Base-by-base conservation (phyloP, 805 yeast genomes). In the Suhomyces tanzawaensis region DNA sequence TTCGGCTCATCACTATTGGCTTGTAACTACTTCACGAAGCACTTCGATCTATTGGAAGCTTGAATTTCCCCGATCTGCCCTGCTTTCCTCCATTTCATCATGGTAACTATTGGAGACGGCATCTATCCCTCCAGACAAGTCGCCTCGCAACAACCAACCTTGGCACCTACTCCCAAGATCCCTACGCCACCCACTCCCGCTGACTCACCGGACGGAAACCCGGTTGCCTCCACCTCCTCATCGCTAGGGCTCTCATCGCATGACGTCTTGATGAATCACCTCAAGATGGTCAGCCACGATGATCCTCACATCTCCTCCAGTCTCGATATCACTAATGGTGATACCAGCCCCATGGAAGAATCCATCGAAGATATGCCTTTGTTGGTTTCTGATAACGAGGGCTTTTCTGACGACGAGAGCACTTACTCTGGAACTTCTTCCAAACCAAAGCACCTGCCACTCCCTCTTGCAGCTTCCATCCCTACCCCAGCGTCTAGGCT, bases 341-440 rank as follows among this genome's bases (percentile, higher is more conserved):
- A 28, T 32, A 32, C 33, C 16, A 25, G 24, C 21, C 30, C 32
- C 16, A 27, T 19, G 39, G 31, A 33, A n/a, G 36, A 36, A 16
- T 25, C 37, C 25, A 28, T 45, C 11, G 54, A 51, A 32, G 69
- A 63, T 39, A 50, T 62, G 32, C 69, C 69, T 7, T 52, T 54
- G 21, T 49, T 64, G 17, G 51, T 64, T 9, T 53, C 66, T 19
- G 69, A 64, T 37, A 45, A 53, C 46, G 69, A 59, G 25, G 60
- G 47, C 17, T 46, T 36, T 14, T 55, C 60, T 4, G 64, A 60
- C 28, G 55, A 51, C 29, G 69, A 62, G 21, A 48, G 49, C 38
- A 34, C 46, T 13, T 41, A 38, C 39, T 40, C 50, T 19, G 19
- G 41, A 35, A 15, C 33, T 25, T 39, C 42, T 9, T 29, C 26